Percentiles rank a stretch among this genome's conserved stretches.
Conservation (phyloP, 768 basidiomycete genomes). For the Leccinum rimulosum region DNA sequence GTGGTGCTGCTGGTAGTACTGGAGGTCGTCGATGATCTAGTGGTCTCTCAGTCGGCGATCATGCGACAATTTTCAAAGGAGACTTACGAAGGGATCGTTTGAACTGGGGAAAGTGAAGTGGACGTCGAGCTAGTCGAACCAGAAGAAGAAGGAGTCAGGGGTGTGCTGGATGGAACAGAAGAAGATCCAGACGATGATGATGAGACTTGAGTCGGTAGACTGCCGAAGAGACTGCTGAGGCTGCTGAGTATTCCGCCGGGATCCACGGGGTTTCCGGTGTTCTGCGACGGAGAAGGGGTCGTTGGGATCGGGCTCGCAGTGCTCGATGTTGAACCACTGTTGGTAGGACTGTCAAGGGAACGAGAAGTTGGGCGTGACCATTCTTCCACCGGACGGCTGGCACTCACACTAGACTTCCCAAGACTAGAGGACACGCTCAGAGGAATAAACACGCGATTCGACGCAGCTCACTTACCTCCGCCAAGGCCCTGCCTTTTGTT, state of each 20-base stretch:
- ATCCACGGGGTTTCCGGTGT: background rate
- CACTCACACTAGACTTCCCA: slow-evolving; percentile 26
- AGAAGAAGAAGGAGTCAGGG: slow-evolving; percentile 26
- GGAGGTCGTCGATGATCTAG: slow-evolving; percentile 14
- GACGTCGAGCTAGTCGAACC: slow-evolving; percentile 28
- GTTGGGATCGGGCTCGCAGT: background rate
- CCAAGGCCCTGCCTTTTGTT: slow-evolving; percentile 28
- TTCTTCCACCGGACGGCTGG: background rate
- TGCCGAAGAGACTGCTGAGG: slow-evolving; percentile 17
- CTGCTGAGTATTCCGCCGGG: slow-evolving; percentile 10
- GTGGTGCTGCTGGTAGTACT: slow-evolving; percentile 14
- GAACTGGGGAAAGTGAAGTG: slow-evolving; percentile 7
- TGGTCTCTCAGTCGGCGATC: background rate
- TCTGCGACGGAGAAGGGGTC: background rate
- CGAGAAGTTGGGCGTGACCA: background rate
- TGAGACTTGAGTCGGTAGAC: slow-evolving; percentile 3
- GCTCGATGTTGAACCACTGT: slow-evolving; percentile 2
- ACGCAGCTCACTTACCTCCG: slow-evolving; percentile 25
- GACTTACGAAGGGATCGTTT: slow-evolving; percentile 21
- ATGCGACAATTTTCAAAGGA: background rate
- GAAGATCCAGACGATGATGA: slow-evolving; percentile 20
- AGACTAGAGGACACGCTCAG: slow-evolving; percentile 10
- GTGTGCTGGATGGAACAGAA: slow-evolving; percentile 13
- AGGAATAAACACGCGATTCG: background rate
- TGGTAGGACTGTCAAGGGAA: slow-evolving; percentile 7